These are phyloP conservation scores for Escovopsis weberi DNA, from an alignment of 2,329 filamentous ascomycete species.

Conservation along the genomic window DNA sequence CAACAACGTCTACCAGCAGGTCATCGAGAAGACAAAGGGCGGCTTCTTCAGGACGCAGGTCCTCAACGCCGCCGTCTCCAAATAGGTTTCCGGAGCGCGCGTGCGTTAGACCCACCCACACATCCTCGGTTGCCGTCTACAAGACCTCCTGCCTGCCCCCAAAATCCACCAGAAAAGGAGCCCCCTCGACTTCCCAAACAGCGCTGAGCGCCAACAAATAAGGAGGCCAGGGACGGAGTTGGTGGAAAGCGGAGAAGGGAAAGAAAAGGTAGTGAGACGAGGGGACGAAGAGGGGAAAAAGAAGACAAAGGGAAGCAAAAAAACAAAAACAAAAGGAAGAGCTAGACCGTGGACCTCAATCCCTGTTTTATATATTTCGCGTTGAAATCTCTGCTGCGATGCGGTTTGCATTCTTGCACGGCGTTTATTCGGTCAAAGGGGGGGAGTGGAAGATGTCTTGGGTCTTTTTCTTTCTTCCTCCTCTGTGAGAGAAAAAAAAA, in stretches of 20 bases:
- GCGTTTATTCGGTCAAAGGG: slow-evolving; percentile 20
- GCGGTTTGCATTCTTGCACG: slow-evolving; percentile 24
- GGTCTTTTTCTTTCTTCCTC: background rate
- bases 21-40: slow-evolving; percentile 97
- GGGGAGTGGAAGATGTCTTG: slow-evolving; percentile 14
- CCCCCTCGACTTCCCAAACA: too few relatives aligned
- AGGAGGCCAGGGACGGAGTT: background rate
- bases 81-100: slow-evolving; percentile 21
- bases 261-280: background rate
- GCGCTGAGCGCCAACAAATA: background rate
- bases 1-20: slow-evolving; percentile 96
- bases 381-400: slow-evolving; percentile 14
- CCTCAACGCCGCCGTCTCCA: slow-evolving; percentile 52
- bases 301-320: background rate
- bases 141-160: too few relatives aligned
- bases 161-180: too few relatives aligned
- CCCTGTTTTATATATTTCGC: slow-evolving; percentile 3
- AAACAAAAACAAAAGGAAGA: slow-evolving; percentile 1
- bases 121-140: too few relatives aligned
- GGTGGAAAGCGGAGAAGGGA: background rate
- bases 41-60: slow-evolving; percentile 98
- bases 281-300: slow-evolving; percentile 1
- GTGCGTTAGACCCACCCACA: background rate
- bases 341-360: slow-evolving; percentile 3
- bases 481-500: slow-evolving; percentile 12